Evolutionary conservation across 805 yeast species (phyloP).

Genomic region (Yarrowia deformans): DNA sequence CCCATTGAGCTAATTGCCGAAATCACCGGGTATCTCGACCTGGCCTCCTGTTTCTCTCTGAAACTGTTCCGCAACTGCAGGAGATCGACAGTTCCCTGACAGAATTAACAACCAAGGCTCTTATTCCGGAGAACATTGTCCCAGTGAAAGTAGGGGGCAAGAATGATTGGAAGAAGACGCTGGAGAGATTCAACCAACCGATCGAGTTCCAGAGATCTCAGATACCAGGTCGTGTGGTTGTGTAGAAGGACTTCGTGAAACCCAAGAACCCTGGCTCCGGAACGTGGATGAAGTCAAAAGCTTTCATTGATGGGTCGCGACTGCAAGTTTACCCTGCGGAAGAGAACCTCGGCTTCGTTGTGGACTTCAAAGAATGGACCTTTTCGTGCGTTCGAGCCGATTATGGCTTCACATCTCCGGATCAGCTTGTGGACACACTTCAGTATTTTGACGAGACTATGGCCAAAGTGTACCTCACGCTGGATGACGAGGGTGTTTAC

Average conservation of each 20-base stretch:
- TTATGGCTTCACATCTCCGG: neutral
- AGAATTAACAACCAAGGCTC: neutral
- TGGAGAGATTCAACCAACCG: neutral
- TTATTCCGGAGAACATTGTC: constrained; percentile 8
- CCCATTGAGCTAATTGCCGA: neutral
- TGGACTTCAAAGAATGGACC: neutral
- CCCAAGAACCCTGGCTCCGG: neutral
- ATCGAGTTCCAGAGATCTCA: neutral
- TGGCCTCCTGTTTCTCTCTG: neutral
- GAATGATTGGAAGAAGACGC: constrained; percentile 1
- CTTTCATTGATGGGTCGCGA: neutral
- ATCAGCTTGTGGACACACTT: neutral
- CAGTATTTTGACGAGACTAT: constrained; percentile 9
- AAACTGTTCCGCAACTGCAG: neutral
- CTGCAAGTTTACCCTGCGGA: neutral
- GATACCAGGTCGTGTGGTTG: neutral
- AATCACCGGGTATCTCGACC: constrained; percentile 3
- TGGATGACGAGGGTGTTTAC: neutral
- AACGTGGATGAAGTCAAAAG: constrained; percentile 5
- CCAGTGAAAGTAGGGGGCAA: neutral
- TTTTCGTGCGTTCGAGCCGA: neutral
- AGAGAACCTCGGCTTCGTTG: neutral
- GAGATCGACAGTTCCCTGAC: neutral
- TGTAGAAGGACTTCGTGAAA: neutral
- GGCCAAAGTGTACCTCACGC: neutral